Evolutionary conservation across 2,329 filamentous ascomycete species (phyloP).

Genomic region (Xenoacremonium recifei): DNA sequence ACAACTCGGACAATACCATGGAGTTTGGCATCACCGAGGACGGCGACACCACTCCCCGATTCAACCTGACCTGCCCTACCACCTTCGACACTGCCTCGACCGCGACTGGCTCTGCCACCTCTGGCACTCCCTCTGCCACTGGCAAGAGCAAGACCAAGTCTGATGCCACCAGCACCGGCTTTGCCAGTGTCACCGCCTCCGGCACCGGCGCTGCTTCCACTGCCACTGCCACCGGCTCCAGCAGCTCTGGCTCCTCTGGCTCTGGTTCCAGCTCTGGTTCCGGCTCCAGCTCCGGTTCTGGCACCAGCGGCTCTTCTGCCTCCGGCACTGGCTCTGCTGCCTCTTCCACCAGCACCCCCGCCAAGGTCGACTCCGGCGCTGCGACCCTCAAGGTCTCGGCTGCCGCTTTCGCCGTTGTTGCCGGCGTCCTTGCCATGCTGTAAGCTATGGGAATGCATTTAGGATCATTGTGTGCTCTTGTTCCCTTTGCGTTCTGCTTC

Average conservation of each 20-base stretch:
- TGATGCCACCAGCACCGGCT: constrained; percentile 11
- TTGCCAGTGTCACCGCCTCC: constrained; percentile 9
- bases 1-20: constrained; percentile 57
- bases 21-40: constrained; percentile 57
- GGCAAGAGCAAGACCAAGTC: neutral
- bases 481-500: constrained; percentile 22
- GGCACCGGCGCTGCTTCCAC: constrained; percentile 5
- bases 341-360: constrained; percentile 1
- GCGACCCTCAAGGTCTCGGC: constrained; percentile 1
- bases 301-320: constrained; percentile 1
- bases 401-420: constrained; percentile 3
- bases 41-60: constrained; percentile 49
- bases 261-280: constrained; percentile 13
- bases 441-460: constrained; percentile 20
- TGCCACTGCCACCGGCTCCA: constrained; percentile 4
- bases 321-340: neutral
- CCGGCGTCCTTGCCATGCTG: constrained; percentile 22
- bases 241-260: constrained; percentile 9
- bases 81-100: constrained; percentile 16
- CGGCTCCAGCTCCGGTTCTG: constrained; percentile 7
- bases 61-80: constrained; percentile 53
- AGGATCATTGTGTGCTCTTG: constrained; percentile 22
- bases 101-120: constrained; percentile 11
- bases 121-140: constrained; percentile 10
- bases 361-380: neutral